Evolutionary conservation across 441 rosid genomes (phyloP).

Genomic region (Populus tomentosa): DNA sequence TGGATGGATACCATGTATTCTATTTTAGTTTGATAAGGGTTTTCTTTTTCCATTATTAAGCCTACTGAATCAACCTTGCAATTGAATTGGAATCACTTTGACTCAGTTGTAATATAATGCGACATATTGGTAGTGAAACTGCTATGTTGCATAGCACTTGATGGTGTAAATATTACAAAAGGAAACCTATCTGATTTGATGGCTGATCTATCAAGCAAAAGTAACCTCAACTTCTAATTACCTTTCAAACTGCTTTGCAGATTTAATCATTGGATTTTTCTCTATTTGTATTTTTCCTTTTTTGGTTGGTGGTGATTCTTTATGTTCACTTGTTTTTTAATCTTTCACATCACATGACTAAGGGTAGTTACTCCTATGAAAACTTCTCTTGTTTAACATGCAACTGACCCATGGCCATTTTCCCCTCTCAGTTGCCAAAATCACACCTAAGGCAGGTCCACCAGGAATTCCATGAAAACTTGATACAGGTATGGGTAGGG

Average conservation of each 20-base stretch:
- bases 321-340: background rate
- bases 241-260: background rate
- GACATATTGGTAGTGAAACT: background rate
- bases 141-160: background rate
- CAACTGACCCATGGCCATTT: slow-evolving; percentile 4
- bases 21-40: background rate
- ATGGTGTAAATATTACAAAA: background rate
- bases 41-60: background rate
- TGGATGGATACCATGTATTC: background rate
- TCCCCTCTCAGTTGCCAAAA: slow-evolving; percentile 63
- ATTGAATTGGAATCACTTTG: background rate
- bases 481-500: slow-evolving; percentile 49
- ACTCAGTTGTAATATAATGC: background rate
- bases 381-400: slow-evolving; percentile 7
- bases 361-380: background rate
- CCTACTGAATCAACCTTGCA: background rate
- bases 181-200: background rate
- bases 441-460: slow-evolving; percentile 74
- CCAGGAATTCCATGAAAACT: slow-evolving; percentile 70
- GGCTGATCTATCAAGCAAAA: background rate
- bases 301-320: background rate
- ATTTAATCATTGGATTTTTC: background rate
- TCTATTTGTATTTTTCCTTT: background rate
- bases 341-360: background rate
- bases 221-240: background rate